Evolutionary conservation across 495 filamentous ascomycete species (phyloP).

Genomic region (Aspergillus cavernicola): DNA sequence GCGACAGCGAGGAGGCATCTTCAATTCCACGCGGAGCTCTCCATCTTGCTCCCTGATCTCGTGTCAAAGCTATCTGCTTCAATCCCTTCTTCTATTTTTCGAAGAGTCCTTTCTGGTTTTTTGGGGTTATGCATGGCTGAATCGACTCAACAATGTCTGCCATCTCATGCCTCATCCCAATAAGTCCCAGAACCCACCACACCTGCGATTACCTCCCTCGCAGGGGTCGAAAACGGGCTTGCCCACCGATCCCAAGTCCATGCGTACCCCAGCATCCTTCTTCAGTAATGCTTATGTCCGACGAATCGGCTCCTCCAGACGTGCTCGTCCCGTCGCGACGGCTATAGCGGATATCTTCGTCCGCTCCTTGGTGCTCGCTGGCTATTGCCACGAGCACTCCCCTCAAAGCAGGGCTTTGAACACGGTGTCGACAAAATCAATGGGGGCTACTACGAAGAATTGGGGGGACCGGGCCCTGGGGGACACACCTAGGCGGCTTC

Average conservation of each 20-base stretch:
- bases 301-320: constrained; percentile 35
- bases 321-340: constrained; percentile 38
- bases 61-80: no score
- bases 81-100: no score
- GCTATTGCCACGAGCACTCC: constrained; percentile 57
- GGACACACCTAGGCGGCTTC: constrained; percentile 11
- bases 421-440: constrained; percentile 20
- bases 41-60: neutral
- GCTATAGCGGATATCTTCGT: constrained; percentile 57
- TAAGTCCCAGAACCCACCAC: constrained; percentile 50
- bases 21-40: constrained; percentile 20
- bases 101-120: constrained; percentile 18
- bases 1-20: constrained; percentile 5
- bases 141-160: constrained; percentile 56
- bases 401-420: constrained; percentile 30
- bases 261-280: constrained; percentile 30
- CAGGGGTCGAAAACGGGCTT: constrained; percentile 43
- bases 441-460: constrained; percentile 14
- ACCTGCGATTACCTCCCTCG: constrained; percentile 46
- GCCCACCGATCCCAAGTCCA: constrained; percentile 24
- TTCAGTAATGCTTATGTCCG: constrained; percentile 28
- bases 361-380: constrained; percentile 59
- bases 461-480: constrained; percentile 16
- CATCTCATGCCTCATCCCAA: constrained; percentile 61
- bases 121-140: constrained; percentile 40